Evolutionary conservation across 2,329 filamentous ascomycete species (phyloP).

Genomic region (Colletotrichum salicis): DNA sequence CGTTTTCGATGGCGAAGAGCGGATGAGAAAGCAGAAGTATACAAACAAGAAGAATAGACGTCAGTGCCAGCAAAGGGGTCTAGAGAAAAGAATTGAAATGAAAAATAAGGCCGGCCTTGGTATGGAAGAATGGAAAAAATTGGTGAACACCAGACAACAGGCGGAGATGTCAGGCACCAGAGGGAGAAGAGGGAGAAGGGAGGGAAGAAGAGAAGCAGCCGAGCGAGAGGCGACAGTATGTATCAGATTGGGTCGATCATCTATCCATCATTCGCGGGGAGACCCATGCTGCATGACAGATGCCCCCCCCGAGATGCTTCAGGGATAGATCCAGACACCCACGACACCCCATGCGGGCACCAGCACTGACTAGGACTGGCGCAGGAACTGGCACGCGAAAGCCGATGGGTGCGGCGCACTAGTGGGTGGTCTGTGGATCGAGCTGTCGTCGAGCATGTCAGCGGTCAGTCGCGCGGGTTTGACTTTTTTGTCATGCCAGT

Average conservation of each 20-base stretch:
- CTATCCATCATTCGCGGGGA: conserved; percentile 34
- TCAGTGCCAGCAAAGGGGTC: conserved; percentile 32
- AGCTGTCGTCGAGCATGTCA: background rate
- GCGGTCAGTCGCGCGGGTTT: conserved; percentile 23
- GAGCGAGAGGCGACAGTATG: conserved; percentile 37
- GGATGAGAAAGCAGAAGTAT: background rate
- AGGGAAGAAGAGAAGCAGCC: conserved; percentile 16
- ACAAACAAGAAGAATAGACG: conserved; percentile 21
- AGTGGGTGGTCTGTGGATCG: conserved; percentile 33
- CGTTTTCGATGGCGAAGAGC: background rate
- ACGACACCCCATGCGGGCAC: conserved; percentile 33
- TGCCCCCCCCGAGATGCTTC: conserved; percentile 27
- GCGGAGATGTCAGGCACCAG: conserved; percentile 10
- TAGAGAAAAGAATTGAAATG: conserved; percentile 30
- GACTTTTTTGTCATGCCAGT: conserved; percentile 14
- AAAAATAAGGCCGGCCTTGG: conserved; percentile 36
- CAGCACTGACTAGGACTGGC: conserved; percentile 36
- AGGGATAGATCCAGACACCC: conserved; percentile 35
- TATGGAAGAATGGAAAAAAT: conserved; percentile 26
- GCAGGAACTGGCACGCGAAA: conserved; percentile 36
- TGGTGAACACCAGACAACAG: conserved; percentile 28
- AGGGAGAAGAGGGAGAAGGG: conserved; percentile 27
- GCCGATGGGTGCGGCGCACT: conserved; percentile 34
- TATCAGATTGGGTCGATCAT: conserved; percentile 38
- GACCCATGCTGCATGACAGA: conserved; percentile 37